These are phyloP conservation scores for Ophiostoma sp. DNA, from an alignment of 2,329 filamentous ascomycete genomes.

Conservation along the genomic window DNA sequence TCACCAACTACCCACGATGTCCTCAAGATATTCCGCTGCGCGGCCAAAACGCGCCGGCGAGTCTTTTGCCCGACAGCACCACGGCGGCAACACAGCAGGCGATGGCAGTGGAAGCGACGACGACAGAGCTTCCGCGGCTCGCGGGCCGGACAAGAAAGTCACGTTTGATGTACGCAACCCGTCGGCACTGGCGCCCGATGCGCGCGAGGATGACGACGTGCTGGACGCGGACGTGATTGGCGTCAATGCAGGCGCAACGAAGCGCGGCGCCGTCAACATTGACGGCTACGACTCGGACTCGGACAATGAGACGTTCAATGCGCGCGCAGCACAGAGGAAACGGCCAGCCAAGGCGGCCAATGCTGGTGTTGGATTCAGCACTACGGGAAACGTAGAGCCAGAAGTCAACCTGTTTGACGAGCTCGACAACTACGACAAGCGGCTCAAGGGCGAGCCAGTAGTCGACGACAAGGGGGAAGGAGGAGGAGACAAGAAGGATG, in stretches of 20 bases:
- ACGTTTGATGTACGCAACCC: conserved; percentile 95
- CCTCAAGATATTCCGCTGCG: conserved; percentile 62
- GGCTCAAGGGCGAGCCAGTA: conserved; percentile 39
- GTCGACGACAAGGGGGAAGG: conserved; percentile 31
- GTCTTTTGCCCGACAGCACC: conserved; percentile 73
- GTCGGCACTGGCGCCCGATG: conserved; percentile 83
- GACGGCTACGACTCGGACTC: conserved; percentile 97
- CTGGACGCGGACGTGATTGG: conserved; percentile 94
- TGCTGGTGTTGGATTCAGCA: conserved; percentile 14
- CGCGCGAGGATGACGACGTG: conserved; percentile 68
- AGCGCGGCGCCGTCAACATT: conserved; percentile 91
- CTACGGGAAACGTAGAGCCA: conserved; percentile 29
- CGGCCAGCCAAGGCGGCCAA: conserved; percentile 34
- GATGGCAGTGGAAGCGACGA: conserved; percentile 50
- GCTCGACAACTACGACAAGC: conserved; percentile 55
- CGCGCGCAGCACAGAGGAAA: conserved; percentile 63
- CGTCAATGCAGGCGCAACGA: conserved; percentile 69
- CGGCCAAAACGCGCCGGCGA: conserved; percentile 83
- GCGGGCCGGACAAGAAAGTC: conserved; percentile 65
- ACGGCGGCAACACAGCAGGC: conserved; percentile 51
- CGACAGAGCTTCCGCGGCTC: conserved; percentile 42
- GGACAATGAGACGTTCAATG: conserved; percentile 83
- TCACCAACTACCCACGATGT: conserved; percentile 43
- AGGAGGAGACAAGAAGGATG: conserved; percentile 39
- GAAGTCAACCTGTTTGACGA: conserved; percentile 54